phyloP scores from a whole-genome alignment of 73 alveolate genomes.

The Blepharisma japonicum region DNA sequence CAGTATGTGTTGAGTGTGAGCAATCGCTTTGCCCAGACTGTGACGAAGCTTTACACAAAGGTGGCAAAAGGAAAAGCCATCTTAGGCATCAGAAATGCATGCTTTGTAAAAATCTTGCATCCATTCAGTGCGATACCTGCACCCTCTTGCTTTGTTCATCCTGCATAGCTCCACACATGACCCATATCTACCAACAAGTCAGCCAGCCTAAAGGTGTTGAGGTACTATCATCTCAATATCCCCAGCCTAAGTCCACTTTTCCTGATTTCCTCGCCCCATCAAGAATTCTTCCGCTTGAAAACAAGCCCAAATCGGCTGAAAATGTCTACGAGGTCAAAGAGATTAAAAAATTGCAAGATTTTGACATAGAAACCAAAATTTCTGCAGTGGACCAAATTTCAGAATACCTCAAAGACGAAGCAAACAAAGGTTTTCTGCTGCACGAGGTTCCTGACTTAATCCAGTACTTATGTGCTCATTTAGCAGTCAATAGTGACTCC shows the following conservation, averaged over 20 bases:
- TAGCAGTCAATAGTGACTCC: neutral
- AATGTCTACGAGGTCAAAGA: neutral
- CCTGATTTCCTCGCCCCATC: neutral
- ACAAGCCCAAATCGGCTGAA: neutral
- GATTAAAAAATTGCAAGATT: neutral
- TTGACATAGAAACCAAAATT: conserved; percentile 36
- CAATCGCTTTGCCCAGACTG: conserved; percentile 52
- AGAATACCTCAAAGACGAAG: conserved; percentile 15
- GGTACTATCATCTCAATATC: neutral
- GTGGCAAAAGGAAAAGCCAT: conserved; percentile 54
- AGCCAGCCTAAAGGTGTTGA: neutral
- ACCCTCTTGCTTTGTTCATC: neutral
- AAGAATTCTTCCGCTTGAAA: neutral
- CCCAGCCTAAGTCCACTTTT: neutral
- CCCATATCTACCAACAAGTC: neutral
- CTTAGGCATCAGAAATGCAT: conserved; percentile 3
- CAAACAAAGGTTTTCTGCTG: neutral
- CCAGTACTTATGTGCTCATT: neutral
- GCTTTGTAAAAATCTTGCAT: neutral
- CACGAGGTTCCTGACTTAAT: neutral
- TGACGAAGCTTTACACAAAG: conserved; percentile 45
- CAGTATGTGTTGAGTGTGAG: conserved; percentile 48
- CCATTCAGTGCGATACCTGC: neutral
- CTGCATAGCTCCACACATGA: neutral
- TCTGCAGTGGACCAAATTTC: neutral